Percentiles rank a stretch among this genome's conserved stretches.
Conservation (phyloP, 2,329 filamentous ascomycete genomes). For the Metarhizium robertsii region DNA sequence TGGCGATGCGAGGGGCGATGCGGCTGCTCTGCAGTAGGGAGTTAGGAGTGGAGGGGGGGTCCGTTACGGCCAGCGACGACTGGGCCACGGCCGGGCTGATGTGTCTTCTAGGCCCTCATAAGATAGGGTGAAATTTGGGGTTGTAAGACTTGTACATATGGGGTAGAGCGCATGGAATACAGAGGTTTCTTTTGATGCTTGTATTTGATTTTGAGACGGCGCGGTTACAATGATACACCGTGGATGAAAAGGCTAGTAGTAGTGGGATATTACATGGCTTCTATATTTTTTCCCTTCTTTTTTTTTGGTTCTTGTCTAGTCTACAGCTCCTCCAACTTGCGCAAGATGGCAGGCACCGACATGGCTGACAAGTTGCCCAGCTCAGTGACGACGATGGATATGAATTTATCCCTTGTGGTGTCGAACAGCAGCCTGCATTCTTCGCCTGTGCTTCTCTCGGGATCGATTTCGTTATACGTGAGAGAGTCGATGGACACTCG, state of each 20-base stretch:
- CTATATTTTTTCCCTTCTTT: neutral
- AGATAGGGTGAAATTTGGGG: too few relatives aligned
- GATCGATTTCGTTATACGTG: slow-evolving; percentile 87
- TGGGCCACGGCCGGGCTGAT: neutral
- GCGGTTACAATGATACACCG: too few relatives aligned
- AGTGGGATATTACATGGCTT: neutral
- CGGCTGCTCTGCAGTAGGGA: neutral
- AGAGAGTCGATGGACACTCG: slow-evolving; percentile 86
- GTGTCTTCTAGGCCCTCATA: too few relatives aligned
- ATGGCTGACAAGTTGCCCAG: slow-evolving; percentile 78
- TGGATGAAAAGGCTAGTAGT: too few relatives aligned
- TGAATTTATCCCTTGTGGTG: slow-evolving; percentile 77
- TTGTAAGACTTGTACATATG: neutral
- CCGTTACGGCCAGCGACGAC: neutral
- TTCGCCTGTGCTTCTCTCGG: slow-evolving; percentile 50
- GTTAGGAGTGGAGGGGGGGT: neutral
- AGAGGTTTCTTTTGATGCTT: neutral
- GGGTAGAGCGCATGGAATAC: neutral
- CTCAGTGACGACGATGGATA: slow-evolving; percentile 86
- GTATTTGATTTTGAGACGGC: too few relatives aligned
- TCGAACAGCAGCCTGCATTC: slow-evolving; percentile 72
- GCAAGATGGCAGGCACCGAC: slow-evolving; percentile 60
- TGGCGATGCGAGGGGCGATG: neutral
- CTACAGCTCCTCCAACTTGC: slow-evolving; percentile 48
- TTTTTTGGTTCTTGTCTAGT: slow-evolving; percentile 1